Base-by-base conservation (phyloP, 2,329 filamentous ascomycete genomes). In the Simplicillium sp. region DNA sequence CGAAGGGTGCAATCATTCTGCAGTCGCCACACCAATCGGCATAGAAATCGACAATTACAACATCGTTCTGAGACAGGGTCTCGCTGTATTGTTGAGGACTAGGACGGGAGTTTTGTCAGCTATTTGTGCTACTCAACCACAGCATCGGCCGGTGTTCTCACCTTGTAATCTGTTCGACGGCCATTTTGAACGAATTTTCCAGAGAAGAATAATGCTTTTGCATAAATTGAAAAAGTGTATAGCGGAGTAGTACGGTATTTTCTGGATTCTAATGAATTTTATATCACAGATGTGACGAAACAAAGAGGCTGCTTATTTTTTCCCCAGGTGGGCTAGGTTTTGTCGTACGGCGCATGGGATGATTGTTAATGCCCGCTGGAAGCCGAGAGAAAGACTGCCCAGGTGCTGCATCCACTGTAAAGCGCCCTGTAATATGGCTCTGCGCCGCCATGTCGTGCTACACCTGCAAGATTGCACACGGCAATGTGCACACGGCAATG, bases 11-110 rank as follows among this genome's bases (percentile, higher is more conserved):
- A 54, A 94, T 89, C 52, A 80, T 73, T 71, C 87, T 94, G 82
- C 87, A 94, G 46, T 87, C 87, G 48, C 86, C 87, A 70, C 87
- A 94, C 87, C 87, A 94, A 48, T 71, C 78, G 42, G 87, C 87
- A 62, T 82, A 87, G 68, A 80, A 87, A 71, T 94, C 87, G 57
- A 94, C 65, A 48, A 94, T 68, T 52, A 89, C 73, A 48, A 83
- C 61, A 36, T 69, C 68, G 56, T 77, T 43, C 37, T 47, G 37
- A 38, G 44, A 43, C 37, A 47, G 36, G 9, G 42, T 40, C 6
- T 43, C 40, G 20, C 12, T 13, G 15, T 33, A 33, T 6, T 15
- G 12, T 13, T 13, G 12, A 33, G 15, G 4, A 13, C 31, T 33
- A 13, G 31, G 15, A 33, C n/a, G n/a, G n/a, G 12, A 15, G 12